Evolutionary conservation across 805 yeast genomes (phyloP).

Genomic region (Lipomyces sp.): DNA sequence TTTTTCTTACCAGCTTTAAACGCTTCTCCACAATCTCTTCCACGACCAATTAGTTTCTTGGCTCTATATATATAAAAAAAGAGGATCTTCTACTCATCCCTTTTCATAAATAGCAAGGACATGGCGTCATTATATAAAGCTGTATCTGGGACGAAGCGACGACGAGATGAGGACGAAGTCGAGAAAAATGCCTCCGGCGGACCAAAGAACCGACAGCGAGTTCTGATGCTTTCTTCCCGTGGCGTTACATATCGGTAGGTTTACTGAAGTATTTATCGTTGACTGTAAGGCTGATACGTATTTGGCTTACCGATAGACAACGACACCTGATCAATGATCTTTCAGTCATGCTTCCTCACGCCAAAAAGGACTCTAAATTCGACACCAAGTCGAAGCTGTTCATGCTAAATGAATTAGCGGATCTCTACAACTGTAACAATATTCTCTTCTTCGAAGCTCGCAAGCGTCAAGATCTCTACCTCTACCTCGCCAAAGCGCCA

Average conservation of each 20-base stretch:
- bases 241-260: constrained; percentile 70
- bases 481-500: constrained; percentile 96
- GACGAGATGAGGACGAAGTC: constrained; percentile 36
- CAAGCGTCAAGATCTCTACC: constrained; percentile 91
- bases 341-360: constrained; percentile 81
- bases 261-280: too few species aligned
- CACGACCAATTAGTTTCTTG: background rate
- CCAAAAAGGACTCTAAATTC: constrained; percentile 93
- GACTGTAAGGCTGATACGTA: too few species aligned
- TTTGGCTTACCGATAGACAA: constrained; percentile 58
- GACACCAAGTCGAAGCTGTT: constrained; percentile 88
- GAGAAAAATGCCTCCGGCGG: constrained; percentile 8
- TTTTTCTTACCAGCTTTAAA: background rate
- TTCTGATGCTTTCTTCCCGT: constrained; percentile 86
- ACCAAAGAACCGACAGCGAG: constrained; percentile 43
- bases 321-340: constrained; percentile 90
- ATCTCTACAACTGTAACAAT: constrained; percentile 95
- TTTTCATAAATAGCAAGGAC: background rate
- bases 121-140: constrained; percentile 81
- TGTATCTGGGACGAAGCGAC: constrained; percentile 55
- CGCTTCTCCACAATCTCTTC: background rate
- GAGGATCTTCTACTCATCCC: background rate
- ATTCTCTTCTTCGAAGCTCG: constrained; percentile 92
- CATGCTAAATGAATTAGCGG: constrained; percentile 94
- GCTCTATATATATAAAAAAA: background rate